These are phyloP conservation scores for Cladophialophora yegresii DNA, from an alignment of 2,329 filamentous ascomycete genomes.

Conservation along the genomic window DNA sequence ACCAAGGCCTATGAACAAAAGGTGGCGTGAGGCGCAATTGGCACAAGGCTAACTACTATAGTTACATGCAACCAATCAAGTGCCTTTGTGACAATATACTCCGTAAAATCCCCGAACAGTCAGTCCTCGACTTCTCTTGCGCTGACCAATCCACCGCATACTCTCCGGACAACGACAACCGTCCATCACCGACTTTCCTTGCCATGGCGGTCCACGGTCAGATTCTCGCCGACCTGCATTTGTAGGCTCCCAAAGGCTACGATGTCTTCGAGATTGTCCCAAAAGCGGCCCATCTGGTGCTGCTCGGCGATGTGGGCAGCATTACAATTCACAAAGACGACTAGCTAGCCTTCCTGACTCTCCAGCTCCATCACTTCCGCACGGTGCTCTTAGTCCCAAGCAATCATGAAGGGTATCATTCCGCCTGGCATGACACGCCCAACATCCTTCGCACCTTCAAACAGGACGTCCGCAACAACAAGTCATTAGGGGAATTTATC, in stretches of 20 bases:
- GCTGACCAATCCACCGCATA: no score
- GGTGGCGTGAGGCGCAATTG: no score
- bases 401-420: constrained; percentile 60
- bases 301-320: constrained; percentile 61
- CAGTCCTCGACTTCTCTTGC: no score
- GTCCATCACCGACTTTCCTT: no score
- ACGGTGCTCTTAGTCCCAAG: constrained; percentile 57
- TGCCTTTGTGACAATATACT: no score
- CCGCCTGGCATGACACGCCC: constrained; percentile 21
- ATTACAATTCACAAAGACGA: constrained; percentile 42
- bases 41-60: no score
- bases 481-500: constrained; percentile 43
- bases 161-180: no score
- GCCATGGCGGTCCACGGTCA: constrained; percentile 44
- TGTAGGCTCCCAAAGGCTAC: constrained; percentile 55
- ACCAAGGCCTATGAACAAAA: no score
- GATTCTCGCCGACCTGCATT: constrained; percentile 61
- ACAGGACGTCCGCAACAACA: constrained; percentile 18
- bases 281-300: constrained; percentile 54
- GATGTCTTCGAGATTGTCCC: constrained; percentile 52
- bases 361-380: constrained; percentile 53
- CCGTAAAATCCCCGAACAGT: no score
- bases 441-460: constrained; percentile 26
- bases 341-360: constrained; percentile 51
- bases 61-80: no score